These are phyloP conservation scores for Nitzschia inconspicua DNA, from an alignment of 108 stramenopile species.

Conservation along the genomic window DNA sequence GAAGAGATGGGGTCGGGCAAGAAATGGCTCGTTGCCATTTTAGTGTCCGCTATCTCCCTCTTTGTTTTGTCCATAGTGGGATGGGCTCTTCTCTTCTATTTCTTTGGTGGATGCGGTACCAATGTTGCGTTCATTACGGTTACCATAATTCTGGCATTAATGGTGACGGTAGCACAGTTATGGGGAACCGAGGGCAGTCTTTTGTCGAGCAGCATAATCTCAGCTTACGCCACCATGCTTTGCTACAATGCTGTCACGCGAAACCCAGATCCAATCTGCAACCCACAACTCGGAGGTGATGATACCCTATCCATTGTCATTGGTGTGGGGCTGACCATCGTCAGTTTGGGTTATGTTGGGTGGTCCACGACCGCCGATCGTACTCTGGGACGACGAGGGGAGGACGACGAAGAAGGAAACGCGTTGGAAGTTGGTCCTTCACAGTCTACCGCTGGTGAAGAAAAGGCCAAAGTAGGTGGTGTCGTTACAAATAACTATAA, in stretches of 20 bases:
- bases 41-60: slow-evolving; percentile 61
- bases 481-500: slow-evolving; percentile 42
- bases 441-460: too few relatives aligned
- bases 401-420: not conserved
- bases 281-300: slow-evolving; percentile 72
- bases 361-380: slow-evolving; percentile 62
- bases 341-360: slow-evolving; percentile 81
- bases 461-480: slow-evolving; percentile 35
- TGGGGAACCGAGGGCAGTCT: slow-evolving; percentile 74
- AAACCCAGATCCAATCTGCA: slow-evolving; percentile 79
- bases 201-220: slow-evolving; percentile 76
- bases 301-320: slow-evolving; percentile 66
- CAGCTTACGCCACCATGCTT: slow-evolving; percentile 83
- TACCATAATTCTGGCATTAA: slow-evolving; percentile 63
- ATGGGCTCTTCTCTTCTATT: slow-evolving; percentile 71
- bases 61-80: slow-evolving; percentile 62
- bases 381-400: slow-evolving; percentile 3
- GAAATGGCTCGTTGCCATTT: slow-evolving; percentile 79
- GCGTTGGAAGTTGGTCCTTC: too few relatives aligned
- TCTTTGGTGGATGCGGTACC: slow-evolving; percentile 72
- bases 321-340: slow-evolving; percentile 70
- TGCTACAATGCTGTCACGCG: slow-evolving; percentile 73
- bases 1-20: slow-evolving; percentile 69
- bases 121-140: slow-evolving; percentile 84
- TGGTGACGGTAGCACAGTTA: slow-evolving; percentile 62